Evolutionary conservation across 1,284 basidiomycete genomes (phyloP).

Genomic region (Tilletia walkeri): DNA sequence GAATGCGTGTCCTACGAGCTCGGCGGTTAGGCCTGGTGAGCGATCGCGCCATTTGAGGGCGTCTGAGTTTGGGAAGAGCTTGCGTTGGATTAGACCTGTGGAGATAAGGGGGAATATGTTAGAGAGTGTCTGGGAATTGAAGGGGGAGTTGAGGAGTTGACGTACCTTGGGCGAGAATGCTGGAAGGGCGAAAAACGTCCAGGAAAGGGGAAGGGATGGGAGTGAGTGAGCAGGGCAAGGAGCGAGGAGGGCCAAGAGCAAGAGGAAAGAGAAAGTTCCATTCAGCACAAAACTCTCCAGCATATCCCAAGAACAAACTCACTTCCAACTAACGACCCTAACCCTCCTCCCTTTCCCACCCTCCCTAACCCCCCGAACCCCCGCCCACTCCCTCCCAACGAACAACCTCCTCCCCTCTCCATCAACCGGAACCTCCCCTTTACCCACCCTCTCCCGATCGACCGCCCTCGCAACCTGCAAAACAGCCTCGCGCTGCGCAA

Average conservation of each 20-base stretch:
- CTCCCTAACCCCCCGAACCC: not conserved
- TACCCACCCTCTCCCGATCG: not conserved
- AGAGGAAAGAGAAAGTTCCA: not conserved
- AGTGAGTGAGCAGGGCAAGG: not conserved
- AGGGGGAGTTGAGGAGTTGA: not conserved
- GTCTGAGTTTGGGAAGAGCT: constrained; percentile 58
- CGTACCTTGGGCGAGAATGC: constrained; percentile 14
- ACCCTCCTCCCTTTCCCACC: not conserved
- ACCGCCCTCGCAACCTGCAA: not conserved
- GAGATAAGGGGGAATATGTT: not conserved
- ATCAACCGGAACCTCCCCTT: constrained; percentile 12
- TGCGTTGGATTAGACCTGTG: constrained; percentile 54
- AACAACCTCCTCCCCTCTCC: not conserved
- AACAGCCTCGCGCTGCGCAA: not conserved
- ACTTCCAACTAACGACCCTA: constrained; percentile 19
- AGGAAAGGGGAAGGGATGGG: not conserved
- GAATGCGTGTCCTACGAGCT: constrained; percentile 49
- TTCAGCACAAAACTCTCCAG: not conserved
- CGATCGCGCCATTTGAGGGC: constrained; percentile 56
- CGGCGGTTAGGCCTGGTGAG: constrained; percentile 38
- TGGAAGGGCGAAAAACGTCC: not conserved
- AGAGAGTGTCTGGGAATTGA: not conserved
- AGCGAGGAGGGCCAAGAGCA: not conserved
- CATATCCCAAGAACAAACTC: not conserved
- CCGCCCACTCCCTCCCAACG: not conserved